These are phyloP conservation scores for thale cress (Arabidopsis thaliana) DNA, from an alignment of 345 rosid species.

Conservation along the genomic window DNA sequence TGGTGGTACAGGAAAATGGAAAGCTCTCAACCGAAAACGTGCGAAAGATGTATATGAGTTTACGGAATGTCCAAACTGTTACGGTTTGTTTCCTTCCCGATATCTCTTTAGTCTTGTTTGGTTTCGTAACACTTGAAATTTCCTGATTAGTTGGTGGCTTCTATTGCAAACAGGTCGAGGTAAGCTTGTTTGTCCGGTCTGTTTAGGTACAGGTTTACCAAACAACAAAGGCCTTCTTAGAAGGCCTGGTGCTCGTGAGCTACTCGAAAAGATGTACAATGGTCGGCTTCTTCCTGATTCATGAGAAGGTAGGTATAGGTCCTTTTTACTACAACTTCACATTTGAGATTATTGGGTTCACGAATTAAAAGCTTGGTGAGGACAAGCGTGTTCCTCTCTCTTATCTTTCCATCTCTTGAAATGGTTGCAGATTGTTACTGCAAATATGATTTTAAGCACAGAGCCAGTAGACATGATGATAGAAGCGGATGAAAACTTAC, in stretches of 20 bases:
- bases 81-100: constrained; percentile 56
- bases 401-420: constrained; percentile 10
- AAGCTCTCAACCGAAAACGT: constrained; percentile 91
- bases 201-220: constrained; percentile 90
- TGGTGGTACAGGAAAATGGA: constrained; percentile 99
- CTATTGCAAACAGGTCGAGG: constrained; percentile 71
- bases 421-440: constrained; percentile 18
- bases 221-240: constrained; percentile 93
- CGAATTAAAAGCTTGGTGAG: background rate
- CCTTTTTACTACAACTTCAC: background rate
- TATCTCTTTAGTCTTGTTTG: background rate
- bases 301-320: constrained; percentile 48
- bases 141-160: background rate
- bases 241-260: constrained; percentile 82
- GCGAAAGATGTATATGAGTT: constrained; percentile 97
- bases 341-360: background rate
- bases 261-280: constrained; percentile 93
- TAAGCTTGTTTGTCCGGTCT: constrained; percentile 92
- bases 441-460: constrained; percentile 13
- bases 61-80: constrained; percentile 95
- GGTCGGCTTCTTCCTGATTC: constrained; percentile 82
- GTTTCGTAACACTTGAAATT: background rate
- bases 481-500: constrained; percentile 12
- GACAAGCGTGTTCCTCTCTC: background rate
- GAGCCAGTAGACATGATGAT: constrained; percentile 10